phyloP scores from a whole-genome alignment of 108 stramenopile species.

The Aurantiochytrium sp. region DNA sequence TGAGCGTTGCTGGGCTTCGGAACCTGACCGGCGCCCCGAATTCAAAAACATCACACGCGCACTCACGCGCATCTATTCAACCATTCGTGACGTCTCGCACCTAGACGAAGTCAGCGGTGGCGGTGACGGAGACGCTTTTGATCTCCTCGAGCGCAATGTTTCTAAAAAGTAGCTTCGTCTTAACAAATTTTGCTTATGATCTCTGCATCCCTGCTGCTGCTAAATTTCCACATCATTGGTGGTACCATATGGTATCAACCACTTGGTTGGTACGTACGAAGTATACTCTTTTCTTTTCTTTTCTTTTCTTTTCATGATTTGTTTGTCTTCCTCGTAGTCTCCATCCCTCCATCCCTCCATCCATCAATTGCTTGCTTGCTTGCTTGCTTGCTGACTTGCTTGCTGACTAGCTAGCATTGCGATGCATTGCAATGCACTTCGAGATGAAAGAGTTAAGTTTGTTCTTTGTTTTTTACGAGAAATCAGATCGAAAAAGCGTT shows the following conservation, averaged over 20 bases:
- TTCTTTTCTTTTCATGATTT: no score
- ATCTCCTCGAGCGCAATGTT: not conserved
- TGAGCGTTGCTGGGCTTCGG: slow-evolving; percentile 41
- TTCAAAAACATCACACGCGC: slow-evolving; percentile 25
- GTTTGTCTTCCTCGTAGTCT: no score
- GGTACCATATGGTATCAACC: not conserved
- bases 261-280: not conserved
- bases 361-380: no score
- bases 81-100: not conserved
- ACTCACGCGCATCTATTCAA: slow-evolving; percentile 3
- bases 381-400: no score
- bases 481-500: no score
- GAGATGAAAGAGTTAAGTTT: no score
- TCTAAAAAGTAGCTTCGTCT: not conserved
- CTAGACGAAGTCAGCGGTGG: not conserved
- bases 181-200: no score
- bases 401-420: no score
- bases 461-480: no score
- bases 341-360: no score
- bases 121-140: not conserved
- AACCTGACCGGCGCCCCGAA: slow-evolving; percentile 38
- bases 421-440: no score
- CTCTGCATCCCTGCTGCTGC: not conserved
- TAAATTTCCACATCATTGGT: not conserved
- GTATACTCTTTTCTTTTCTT: not conserved